A percentile compares a stretch with the other conserved stretches of the same genome.
These are phyloP conservation scores for Ormosia emarginata DNA, from an alignment of 306 rosid genomes.

Conservation along the genomic window DNA sequence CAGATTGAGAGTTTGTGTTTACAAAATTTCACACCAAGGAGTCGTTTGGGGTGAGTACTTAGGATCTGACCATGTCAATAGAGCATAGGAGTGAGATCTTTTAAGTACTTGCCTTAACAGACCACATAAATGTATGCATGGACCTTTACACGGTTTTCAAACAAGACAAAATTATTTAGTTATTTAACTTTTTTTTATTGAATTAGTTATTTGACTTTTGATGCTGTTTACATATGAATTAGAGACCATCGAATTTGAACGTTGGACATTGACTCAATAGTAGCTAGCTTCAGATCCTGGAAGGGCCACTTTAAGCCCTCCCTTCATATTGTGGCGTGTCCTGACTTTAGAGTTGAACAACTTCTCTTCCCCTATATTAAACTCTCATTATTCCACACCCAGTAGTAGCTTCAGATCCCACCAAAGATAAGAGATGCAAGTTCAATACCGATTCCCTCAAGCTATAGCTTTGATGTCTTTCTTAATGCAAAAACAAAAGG, in stretches of 20 bases:
- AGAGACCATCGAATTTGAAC: not conserved
- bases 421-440: too few relatives aligned
- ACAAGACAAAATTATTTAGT: not conserved
- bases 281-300: too few relatives aligned
- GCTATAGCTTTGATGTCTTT: too few relatives aligned
- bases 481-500: too few relatives aligned
- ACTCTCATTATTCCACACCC: too few relatives aligned
- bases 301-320: too few relatives aligned
- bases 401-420: too few relatives aligned
- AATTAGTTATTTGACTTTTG: not conserved
- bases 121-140: constrained; percentile 10
- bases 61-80: constrained; percentile 49
- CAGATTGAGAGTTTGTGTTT: constrained; percentile 17
- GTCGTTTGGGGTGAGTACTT: constrained; percentile 50
- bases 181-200: not conserved
- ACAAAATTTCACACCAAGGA: constrained; percentile 6
- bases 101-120: constrained; percentile 53
- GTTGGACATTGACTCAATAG: not conserved
- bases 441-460: too few relatives aligned
- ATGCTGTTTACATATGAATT: not conserved
- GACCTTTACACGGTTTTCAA: not conserved
- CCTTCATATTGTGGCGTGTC: too few relatives aligned
- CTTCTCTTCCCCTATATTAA: too few relatives aligned
- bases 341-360: too few relatives aligned
- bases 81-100: constrained; percentile 57